Base-by-base conservation (phyloP, 768 basidiomycete genomes). In the Tricholomella constricta region DNA sequence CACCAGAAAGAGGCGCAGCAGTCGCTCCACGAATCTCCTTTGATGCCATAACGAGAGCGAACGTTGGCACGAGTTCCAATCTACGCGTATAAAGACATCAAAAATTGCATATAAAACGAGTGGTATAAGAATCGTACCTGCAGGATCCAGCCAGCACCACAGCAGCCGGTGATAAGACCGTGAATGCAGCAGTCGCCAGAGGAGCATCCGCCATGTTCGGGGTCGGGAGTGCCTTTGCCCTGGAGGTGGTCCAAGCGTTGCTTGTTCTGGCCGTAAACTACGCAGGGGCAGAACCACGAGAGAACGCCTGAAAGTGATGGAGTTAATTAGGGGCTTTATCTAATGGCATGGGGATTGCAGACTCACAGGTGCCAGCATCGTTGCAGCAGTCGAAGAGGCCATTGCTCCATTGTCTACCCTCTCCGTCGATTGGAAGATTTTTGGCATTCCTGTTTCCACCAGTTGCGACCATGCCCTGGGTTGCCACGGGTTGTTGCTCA, bases 201-300 rank as follows among this genome's bases (percentile, higher is more conserved):
- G 57, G 54, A 64, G 20, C 59, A 64, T 15, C 73, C n/a, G n/a
- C n/a, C 75, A 17, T 45, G 54, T 25, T 72, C 64, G 14, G 77
- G 76, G 54, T 75, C 70, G 9, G 72, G 67, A 2, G 57, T 48
- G 10, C 69, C 70, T 3, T 64, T 52, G 14, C 51, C 43, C 12
- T 66, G 40, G 35, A 77, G 70, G 46, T 75, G 66, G 3, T 64
- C 57, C 20, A 68, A 38, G 17, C 75, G 70, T 38, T 67, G 59
- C 43, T 66, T 73, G 62, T 72, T 72, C 55, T 70, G 58, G 15
- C 66, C 70, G 48, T 75, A 73, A 7, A 69, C 60, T 23, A 74
- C 59, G 55, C 75, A 78, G 10, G 77, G 74, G 55, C 63, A 72
- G 57, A 60, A 75, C 45, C 63, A 70, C 1, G 76, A 59, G 31